Conservation (phyloP, 2,329 filamentous ascomycete genomes). For the Colletotrichum sp. region DNA sequence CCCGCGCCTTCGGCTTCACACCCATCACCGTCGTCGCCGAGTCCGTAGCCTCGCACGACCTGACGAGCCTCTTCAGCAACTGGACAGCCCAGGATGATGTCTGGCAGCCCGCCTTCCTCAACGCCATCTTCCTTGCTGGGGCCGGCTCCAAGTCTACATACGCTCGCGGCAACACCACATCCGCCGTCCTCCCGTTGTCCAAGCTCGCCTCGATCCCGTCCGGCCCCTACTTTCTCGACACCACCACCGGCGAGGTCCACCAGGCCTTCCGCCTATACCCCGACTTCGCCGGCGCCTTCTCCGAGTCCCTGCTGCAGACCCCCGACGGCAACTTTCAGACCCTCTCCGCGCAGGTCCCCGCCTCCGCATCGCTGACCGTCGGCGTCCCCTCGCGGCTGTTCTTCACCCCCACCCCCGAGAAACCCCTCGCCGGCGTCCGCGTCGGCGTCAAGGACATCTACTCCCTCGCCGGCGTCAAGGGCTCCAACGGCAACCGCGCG, state of each 20-base stretch:
- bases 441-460: slow-evolving; percentile 69
- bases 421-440: slow-evolving; percentile 64
- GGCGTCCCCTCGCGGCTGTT: slow-evolving; percentile 66
- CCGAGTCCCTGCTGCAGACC: slow-evolving; percentile 32
- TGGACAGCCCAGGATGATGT: slow-evolving; percentile 34
- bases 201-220: slow-evolving; percentile 27
- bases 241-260: slow-evolving; percentile 32
- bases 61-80: slow-evolving; percentile 30
- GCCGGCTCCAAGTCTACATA: not conserved
- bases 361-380: slow-evolving; percentile 34
- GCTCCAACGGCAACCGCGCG: slow-evolving; percentile 58
- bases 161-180: slow-evolving; percentile 13
- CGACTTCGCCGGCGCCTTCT: slow-evolving; percentile 37
- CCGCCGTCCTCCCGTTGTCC: slow-evolving; percentile 24
- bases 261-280: slow-evolving; percentile 40
- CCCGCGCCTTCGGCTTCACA: slow-evolving; percentile 33
- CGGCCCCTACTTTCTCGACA: slow-evolving; percentile 41
- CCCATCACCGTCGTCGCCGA: slow-evolving; percentile 37
- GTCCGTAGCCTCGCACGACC: slow-evolving; percentile 18
- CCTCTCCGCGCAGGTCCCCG: slow-evolving; percentile 35
- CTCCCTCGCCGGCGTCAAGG: slow-evolving; percentile 59
- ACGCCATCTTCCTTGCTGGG: slow-evolving; percentile 24
- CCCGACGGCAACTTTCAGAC: slow-evolving; percentile 34
- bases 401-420: slow-evolving; percentile 53
- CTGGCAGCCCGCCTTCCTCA: slow-evolving; percentile 28